Evolutionary conservation across 164 flowering plant species (phyloP).

Genomic region (Piper betle): DNA sequence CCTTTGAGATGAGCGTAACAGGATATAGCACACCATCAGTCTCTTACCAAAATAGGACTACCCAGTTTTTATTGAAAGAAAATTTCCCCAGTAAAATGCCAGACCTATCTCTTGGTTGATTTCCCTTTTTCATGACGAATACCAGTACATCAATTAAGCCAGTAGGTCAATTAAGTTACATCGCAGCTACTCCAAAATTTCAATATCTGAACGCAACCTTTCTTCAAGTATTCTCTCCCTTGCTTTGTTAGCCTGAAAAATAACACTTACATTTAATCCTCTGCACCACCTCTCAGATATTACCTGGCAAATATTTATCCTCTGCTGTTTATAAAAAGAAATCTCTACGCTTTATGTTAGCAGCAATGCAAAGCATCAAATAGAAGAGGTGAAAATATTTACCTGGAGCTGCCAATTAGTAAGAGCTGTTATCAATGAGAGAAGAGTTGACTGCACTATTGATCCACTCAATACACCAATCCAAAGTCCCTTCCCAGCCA

Average conservation of each 20-base stretch:
- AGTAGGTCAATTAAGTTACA: too few species aligned
- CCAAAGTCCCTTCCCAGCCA: slow-evolving; percentile 71
- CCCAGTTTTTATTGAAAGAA: too few species aligned
- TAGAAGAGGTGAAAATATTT: neutral
- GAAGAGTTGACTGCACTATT: slow-evolving; percentile 30
- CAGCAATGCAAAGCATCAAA: neutral
- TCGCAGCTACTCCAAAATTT: neutral
- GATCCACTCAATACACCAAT: slow-evolving; percentile 51
- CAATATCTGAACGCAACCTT: slow-evolving; percentile 2
- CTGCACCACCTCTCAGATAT: neutral
- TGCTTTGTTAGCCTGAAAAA: slow-evolving; percentile 30
- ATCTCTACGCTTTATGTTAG: too few species aligned
- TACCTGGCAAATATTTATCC: too few species aligned
- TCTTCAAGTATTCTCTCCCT: slow-evolving; percentile 20
- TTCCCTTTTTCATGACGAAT: too few species aligned
- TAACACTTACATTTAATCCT: neutral
- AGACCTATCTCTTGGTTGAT: too few species aligned
- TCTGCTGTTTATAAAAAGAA: neutral
- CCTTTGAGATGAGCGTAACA: too few species aligned
- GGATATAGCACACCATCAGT: too few species aligned
- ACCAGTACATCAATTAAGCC: too few species aligned
- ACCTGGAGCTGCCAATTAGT: slow-evolving; percentile 69
- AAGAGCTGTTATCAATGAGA: slow-evolving; percentile 28
- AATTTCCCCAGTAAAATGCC: too few species aligned
- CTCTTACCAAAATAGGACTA: too few species aligned